Conservation (phyloP, 805 yeast genomes). For the Myxozyma mucilagina region DNA sequence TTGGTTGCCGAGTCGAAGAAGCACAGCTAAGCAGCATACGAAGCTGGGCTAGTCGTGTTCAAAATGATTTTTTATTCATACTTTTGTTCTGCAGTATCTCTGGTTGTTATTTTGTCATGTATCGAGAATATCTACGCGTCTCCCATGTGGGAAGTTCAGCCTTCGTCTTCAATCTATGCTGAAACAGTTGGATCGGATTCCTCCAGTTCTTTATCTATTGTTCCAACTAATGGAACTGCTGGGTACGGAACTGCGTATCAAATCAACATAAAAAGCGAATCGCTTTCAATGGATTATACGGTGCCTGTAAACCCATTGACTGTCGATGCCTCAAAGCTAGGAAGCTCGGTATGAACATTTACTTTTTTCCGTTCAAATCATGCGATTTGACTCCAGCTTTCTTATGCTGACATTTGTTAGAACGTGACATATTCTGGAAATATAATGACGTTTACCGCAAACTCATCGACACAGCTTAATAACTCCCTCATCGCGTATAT, state of each 20-base stretch:
- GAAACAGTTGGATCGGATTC: not conserved
- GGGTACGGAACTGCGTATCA: constrained; percentile 11
- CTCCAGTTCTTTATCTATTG: constrained; percentile 9
- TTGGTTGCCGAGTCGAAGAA: too few species aligned
- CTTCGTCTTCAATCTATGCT: not conserved
- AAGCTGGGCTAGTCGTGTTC: not conserved
- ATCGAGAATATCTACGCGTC: not conserved
- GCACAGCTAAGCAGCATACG: too few species aligned
- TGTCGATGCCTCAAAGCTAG: constrained; percentile 18
- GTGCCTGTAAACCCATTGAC: constrained; percentile 22
- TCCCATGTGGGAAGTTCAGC: constrained; percentile 5
- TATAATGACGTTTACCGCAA: constrained; percentile 17
- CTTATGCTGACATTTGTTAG: constrained; percentile 8
- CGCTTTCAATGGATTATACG: constrained; percentile 3
- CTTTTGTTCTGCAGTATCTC: not conserved
- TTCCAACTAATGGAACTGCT: constrained; percentile 11
- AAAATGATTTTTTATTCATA: not conserved
- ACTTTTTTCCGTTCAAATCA: not conserved
- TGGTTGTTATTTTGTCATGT: not conserved
- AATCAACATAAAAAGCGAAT: constrained; percentile 8
- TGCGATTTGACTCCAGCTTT: not conserved
- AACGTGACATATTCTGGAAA: constrained; percentile 22
- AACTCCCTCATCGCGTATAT: constrained; percentile 23
- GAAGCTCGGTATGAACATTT: constrained; percentile 6
- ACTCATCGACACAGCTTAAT: constrained; percentile 14